Base-by-base conservation (phyloP, 2,329 filamentous ascomycete genomes). In the Nemania sp. region DNA sequence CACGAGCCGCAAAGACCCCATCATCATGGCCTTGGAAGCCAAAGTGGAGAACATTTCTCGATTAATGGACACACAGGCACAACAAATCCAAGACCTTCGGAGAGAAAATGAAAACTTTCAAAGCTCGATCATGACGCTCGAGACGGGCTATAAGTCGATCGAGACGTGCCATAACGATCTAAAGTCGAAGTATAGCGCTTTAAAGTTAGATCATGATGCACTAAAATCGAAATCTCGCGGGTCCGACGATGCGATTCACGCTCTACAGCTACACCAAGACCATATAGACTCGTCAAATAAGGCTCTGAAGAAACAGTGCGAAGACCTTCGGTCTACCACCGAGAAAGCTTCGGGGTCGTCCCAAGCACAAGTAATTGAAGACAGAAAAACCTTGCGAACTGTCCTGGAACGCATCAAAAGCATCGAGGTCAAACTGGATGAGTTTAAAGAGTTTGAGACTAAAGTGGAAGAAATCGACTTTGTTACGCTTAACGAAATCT, bases 41-140 rank as follows among this genome's bases (percentile, higher is more conserved):
- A 68, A 67, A 53, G 60, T 72, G 35, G 62, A 65, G 3, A 48
- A 64, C 9, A 53, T 70, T 29, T 54, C 67, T 45, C 60, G 65
- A 29, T 51, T 61, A 10, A 29, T 43, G 43, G 53, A 32, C 6
- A 57, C 59, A 21, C 66, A 68, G 50, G 53, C 56, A 34, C 55
- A 64, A 13, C 65, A 69, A 37, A 66, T 66, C 11, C 54, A 62
- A 34, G 29, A 17, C 5, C 54, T 63, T 12, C 52, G 64, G 15
- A 50, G 50, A 7, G 60, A 49, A n/a, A 57, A 57, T 21, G 40
- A 54, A 12, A 54, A 53, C 17, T 57, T 52, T 9, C 37, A 40
- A 6, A 32, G 53, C n/a, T 47, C 57, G 18, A 6, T 49, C 15
- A 32, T 20, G 2, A 54, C 61, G 6, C 37, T 63, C 15, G 45